Evolutionary conservation across 73 alveolate species (phyloP), one percentile per base, ranked within the genome.

Genomic region (Uronychia setigera): DNA sequence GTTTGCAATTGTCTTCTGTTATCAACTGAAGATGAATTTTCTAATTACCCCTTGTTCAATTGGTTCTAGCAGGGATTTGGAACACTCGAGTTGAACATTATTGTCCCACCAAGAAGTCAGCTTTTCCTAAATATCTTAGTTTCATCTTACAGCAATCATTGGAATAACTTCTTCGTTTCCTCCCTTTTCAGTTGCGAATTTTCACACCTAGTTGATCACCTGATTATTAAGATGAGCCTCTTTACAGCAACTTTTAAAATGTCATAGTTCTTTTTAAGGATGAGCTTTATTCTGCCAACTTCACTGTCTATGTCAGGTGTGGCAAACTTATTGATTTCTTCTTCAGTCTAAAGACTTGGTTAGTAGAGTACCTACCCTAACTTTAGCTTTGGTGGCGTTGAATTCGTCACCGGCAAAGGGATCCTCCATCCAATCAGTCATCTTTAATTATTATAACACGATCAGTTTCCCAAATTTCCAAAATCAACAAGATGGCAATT

Each of bases 31-130:
- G 67, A 46, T 46, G 67, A 46, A 46, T 46, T 46, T 46, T 46
- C n/a, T 5, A 46, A 5, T 11, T 46, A 46, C 67, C 67, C 67
- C 67, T 11, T 46, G 67, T 19, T 46, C 5, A 11, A 46, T 46
- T 11, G 67, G 67, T 46, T 46, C 67, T 19, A 46, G 19, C 5
- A 46, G 67, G 67, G n/a, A 46, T 46, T 46, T 46, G 67, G 67
- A 46, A 19, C 67, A 46, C 19, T 46, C 67, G n/a, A 46, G 19
- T 46, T 46, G 19, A 11, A 46, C 67, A 5, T 46, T 46, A 19
- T 46, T 46, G 67, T 46, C 67, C 67, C 67, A 46, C 67, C 67
- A 46, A 46, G 67, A 46, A 19, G 67, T 46, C 19, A 46, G 67
- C 67, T 46, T 46, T 19, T 46, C 67, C 67, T 46, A 11, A 19